A percentile compares a stretch with the other conserved stretches of the same genome.
phyloP scores from a whole-genome alignment of 495 filamentous ascomycete genomes.

The Xylaria venustula region DNA sequence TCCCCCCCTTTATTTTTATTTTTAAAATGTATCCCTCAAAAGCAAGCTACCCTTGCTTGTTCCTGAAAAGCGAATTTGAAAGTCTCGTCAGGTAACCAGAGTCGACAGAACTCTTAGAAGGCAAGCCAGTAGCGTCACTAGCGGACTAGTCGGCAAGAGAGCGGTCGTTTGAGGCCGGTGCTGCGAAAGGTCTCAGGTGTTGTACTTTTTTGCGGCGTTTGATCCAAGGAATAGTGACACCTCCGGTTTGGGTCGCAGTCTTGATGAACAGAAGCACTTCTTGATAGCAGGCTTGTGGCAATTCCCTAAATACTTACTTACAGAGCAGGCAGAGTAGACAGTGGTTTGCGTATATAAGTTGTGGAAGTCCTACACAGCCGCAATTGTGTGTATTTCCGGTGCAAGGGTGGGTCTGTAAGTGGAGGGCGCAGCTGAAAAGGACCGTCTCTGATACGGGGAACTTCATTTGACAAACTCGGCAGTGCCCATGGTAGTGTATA shows the following conservation, averaged over 20 bases:
- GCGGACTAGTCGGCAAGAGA: background rate
- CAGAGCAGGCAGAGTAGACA: background rate
- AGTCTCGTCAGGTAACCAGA: background rate
- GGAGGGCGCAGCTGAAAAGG: background rate
- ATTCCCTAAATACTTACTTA: no score
- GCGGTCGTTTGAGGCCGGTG: background rate
- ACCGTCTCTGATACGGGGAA: no score
- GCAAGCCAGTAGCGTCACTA: background rate
- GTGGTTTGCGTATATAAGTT: background rate
- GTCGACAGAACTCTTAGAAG: no score
- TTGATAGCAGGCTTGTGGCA: background rate
- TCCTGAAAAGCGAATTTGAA: background rate
- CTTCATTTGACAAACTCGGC: background rate
- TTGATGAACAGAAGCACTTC: background rate
- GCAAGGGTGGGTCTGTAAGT: background rate
- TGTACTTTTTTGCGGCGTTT: background rate
- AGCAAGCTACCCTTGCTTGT: background rate
- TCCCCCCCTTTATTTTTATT: background rate
- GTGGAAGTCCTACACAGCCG: background rate
- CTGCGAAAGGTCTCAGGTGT: constrained; percentile 2
- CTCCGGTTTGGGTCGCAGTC: background rate
- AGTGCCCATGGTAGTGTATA: background rate
- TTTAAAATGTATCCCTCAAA: background rate
- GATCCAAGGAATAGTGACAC: background rate
- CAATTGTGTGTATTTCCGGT: background rate